These are phyloP conservation scores for Angomonas desouzai DNA, from an alignment of 208 protist genomes.

Conservation along the genomic window DNA sequence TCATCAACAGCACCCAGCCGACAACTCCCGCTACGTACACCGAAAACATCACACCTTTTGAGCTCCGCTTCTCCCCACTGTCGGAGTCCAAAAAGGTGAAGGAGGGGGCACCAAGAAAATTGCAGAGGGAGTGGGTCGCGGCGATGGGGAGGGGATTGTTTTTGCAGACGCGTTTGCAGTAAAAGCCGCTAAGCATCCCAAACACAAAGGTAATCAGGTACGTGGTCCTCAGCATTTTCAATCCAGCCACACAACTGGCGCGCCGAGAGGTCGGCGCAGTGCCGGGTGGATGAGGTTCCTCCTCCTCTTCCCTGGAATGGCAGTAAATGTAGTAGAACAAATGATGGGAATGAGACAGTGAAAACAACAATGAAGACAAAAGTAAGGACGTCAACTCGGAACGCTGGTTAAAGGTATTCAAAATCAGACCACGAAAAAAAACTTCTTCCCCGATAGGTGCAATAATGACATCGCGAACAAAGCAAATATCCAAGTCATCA, in stretches of 20 bases:
- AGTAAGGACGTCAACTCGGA: conserved; percentile 21
- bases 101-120: conserved; percentile 49
- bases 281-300: too few relatives aligned
- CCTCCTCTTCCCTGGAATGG: conserved; percentile 11
- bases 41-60: conserved; percentile 1
- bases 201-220: conserved; percentile 37
- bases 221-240: conserved; percentile 14
- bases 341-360: conserved; percentile 61
- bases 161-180: conserved; percentile 36
- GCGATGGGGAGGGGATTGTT: conserved; percentile 38
- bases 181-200: conserved; percentile 57
- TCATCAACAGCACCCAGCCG: conserved; percentile 14
- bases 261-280: too few relatives aligned
- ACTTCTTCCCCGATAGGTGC: conserved; percentile 71
- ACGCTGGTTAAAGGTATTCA: conserved; percentile 34
- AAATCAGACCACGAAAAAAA: conserved; percentile 69
- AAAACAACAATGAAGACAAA: conserved; percentile 50
- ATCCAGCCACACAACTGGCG: conserved; percentile 27
- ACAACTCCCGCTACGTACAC: conserved; percentile 19
- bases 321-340: conserved; percentile 32
- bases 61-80: background rate
- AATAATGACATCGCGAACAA: conserved; percentile 42
- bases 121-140: conserved; percentile 56
- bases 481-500: conserved; percentile 9
- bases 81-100: conserved; percentile 24